A percentile compares a stretch with the other conserved stretches of the same genome.
These are phyloP conservation scores for Silene uniflora DNA, from an alignment of 148 eudicot genomes.

Conservation along the genomic window DNA sequence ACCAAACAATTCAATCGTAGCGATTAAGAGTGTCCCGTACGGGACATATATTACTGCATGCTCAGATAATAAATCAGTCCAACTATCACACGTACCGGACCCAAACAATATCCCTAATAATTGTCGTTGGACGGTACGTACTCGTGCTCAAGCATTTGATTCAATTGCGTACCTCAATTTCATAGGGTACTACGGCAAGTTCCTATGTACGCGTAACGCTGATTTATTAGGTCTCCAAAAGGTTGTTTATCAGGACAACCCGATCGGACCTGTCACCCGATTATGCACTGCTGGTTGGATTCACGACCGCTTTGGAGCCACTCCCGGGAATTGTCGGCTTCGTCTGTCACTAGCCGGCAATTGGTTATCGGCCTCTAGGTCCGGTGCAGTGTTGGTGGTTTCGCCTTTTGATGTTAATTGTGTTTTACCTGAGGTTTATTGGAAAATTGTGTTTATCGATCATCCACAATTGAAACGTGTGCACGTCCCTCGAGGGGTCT, in stretches of 20 bases:
- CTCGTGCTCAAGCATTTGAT: neutral
- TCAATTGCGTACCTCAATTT: neutral
- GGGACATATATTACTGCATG: neutral
- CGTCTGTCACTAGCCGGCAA: neutral
- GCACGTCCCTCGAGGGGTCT: neutral
- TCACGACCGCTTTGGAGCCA: neutral
- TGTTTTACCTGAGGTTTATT: neutral
- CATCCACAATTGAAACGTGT: neutral
- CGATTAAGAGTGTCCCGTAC: neutral
- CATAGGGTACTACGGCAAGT: neutral
- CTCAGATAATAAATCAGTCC: neutral
- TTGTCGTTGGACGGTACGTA: neutral
- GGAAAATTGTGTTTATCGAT: neutral
- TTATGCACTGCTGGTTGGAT: neutral
- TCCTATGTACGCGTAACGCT: neutral
- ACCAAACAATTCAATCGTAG: neutral
- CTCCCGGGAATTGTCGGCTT: neutral
- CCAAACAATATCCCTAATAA: neutral
- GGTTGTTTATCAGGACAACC: neutral
- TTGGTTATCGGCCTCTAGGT: neutral
- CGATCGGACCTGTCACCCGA: neutral
- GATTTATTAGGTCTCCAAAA: neutral
- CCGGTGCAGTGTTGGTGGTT: neutral
- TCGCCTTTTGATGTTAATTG: neutral
- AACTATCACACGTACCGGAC: neutral